A percentile compares a stretch with the other conserved stretches of the same genome.
These are phyloP conservation scores for Mychonastes homosphaera DNA, from an alignment of 139 green algal genomes.

Conservation along the genomic window DNA sequence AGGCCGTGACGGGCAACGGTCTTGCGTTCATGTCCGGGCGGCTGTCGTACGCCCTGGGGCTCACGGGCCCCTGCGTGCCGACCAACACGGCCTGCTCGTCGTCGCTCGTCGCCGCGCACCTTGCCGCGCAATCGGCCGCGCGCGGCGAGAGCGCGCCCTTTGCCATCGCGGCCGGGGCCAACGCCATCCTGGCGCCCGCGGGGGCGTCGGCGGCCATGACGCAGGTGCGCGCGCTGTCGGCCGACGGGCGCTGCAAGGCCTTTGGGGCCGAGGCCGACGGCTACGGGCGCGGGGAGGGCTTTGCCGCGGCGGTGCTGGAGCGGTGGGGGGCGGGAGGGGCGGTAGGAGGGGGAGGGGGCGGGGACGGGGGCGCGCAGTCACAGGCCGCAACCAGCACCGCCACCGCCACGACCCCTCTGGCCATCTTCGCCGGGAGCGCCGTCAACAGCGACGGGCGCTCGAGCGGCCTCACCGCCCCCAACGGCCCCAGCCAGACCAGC, in stretches of 20 bases:
- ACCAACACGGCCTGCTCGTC: conserved; percentile 79
- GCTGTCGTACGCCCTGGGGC: conserved; percentile 47
- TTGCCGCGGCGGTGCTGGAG: conserved; percentile 42
- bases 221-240: conserved; percentile 32
- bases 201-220: conserved; percentile 61
- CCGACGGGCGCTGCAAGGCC: conserved; percentile 70
- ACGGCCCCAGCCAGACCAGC: conserved; percentile 62
- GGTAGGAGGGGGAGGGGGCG: too few species aligned
- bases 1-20: conserved; percentile 54
- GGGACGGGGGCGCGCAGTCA: too few species aligned
- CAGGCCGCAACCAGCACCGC: background rate
- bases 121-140: conserved; percentile 38
- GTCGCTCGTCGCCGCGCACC: conserved; percentile 68
- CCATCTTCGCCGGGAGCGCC: conserved; percentile 43
- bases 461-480: conserved; percentile 69
- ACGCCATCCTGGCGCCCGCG: conserved; percentile 54
- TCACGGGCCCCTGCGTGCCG: conserved; percentile 48
- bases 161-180: conserved; percentile 52
- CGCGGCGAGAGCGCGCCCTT: conserved; percentile 9
- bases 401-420: conserved; percentile 8
- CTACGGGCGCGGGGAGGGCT: conserved; percentile 75
- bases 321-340: background rate
- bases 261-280: conserved; percentile 70
- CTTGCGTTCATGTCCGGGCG: conserved; percentile 69
- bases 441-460: conserved; percentile 86